These are phyloP conservation scores for Tillandsia fasciculata DNA, from an alignment of 176 grass and related monocot genomes.

Conservation along the genomic window DNA sequence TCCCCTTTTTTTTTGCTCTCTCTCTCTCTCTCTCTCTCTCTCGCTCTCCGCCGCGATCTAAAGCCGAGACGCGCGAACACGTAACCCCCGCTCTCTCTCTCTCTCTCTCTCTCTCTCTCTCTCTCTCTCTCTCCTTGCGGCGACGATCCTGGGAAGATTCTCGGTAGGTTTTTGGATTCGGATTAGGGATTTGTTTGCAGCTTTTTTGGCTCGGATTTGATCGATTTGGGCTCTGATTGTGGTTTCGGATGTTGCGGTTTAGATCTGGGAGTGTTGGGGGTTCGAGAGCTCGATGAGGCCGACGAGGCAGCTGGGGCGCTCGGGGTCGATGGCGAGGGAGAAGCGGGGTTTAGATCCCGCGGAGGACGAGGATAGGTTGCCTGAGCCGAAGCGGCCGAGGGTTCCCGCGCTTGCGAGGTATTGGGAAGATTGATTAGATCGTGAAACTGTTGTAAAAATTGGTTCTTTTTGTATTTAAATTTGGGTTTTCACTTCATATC, in stretches of 20 bases:
- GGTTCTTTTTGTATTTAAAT: neutral
- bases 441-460: neutral
- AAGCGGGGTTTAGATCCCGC: conserved; percentile 40
- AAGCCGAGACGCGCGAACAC: neutral
- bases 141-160: neutral
- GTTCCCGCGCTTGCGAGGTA: conserved; percentile 50
- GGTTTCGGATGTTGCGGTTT: neutral
- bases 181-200: neutral
- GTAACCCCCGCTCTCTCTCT: neutral
- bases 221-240: neutral
- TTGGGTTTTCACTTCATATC: neutral
- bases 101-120: neutral
- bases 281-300: conserved; percentile 22
- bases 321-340: conserved; percentile 16
- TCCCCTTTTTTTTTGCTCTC: no score
- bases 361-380: conserved; percentile 27
- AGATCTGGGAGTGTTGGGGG: conserved; percentile 4
- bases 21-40: no score
- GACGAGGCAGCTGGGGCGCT: conserved; percentile 31
- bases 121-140: neutral
- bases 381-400: conserved; percentile 32
- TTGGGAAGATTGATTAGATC: neutral
- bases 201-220: neutral
- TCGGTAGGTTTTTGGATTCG: neutral
- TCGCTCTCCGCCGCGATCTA: no score